Percentiles rank a stretch among this genome's conserved stretches.
phyloP scores from a whole-genome alignment of 106 monocot species.

The Platanthera guangdongensis region DNA sequence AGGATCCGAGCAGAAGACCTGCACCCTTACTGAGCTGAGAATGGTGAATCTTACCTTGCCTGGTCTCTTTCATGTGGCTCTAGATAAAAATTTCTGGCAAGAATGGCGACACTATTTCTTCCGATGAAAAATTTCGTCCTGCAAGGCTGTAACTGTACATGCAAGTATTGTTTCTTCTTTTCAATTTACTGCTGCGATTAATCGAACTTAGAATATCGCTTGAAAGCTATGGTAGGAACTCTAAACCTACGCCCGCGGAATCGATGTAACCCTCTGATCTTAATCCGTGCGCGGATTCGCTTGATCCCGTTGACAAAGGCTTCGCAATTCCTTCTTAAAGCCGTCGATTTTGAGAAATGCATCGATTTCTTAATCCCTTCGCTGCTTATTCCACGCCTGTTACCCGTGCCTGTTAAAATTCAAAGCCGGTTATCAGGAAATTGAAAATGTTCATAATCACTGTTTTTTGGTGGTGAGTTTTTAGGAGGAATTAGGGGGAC shows the following conservation, averaged over 20 bases:
- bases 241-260: not conserved
- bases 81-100: not conserved
- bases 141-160: not conserved
- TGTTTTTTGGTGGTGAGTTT: not conserved
- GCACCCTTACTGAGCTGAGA: too few species aligned
- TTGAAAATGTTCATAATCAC: not conserved
- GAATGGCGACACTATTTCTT: too few species aligned
- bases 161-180: not conserved
- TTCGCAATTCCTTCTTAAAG: not conserved
- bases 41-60: too few species aligned
- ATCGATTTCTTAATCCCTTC: not conserved
- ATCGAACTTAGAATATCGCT: not conserved
- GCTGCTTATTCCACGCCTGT: not conserved
- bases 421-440: not conserved
- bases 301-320: not conserved
- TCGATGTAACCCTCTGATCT: not conserved
- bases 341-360: not conserved
- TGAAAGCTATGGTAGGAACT: not conserved
- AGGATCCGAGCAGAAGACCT: too few species aligned
- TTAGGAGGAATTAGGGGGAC: too few species aligned
- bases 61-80: too few species aligned
- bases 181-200: not conserved
- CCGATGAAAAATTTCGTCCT: not conserved
- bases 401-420: not conserved
- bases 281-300: slow-evolving; percentile 2